Percentiles rank a stretch among this genome's conserved stretches.
phyloP scores from a whole-genome alignment of 1,139 yeast genomes.

The Geotrichum siamense region DNA sequence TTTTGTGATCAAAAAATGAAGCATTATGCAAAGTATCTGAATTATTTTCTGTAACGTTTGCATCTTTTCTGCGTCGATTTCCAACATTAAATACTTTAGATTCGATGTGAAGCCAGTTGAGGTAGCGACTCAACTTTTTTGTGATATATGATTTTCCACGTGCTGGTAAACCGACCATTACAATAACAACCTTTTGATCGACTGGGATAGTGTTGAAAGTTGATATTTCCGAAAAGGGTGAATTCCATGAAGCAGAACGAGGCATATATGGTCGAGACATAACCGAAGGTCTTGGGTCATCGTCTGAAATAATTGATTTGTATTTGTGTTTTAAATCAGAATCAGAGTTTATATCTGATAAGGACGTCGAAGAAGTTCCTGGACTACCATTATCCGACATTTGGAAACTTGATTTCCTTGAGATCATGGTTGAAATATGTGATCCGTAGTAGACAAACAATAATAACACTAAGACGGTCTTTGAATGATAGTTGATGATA shows the following conservation, averaged over 20 bases:
- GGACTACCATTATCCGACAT: neutral
- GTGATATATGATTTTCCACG: constrained; percentile 90
- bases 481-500: no score
- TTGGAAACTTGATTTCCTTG: neutral
- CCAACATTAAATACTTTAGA: constrained; percentile 91
- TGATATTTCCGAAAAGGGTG: neutral
- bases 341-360: neutral
- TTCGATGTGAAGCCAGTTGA: constrained; percentile 89
- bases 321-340: neutral
- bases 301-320: neutral
- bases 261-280: neutral
- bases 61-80: constrained; percentile 64
- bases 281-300: no score
- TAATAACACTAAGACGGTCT: no score
- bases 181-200: constrained; percentile 80
- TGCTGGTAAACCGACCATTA: constrained; percentile 92
- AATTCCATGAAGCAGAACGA: neutral
- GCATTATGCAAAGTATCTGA: constrained; percentile 50
- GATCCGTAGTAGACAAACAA: no score
- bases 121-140: constrained; percentile 75
- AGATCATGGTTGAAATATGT: neutral
- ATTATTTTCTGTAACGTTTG: constrained; percentile 16
- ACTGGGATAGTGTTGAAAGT: constrained; percentile 26
- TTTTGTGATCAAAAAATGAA: constrained; percentile 77
- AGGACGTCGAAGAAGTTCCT: neutral